phyloP scores from a whole-genome alignment of 1,139 yeast species.

The Saccharomyces hybrid region DNA sequence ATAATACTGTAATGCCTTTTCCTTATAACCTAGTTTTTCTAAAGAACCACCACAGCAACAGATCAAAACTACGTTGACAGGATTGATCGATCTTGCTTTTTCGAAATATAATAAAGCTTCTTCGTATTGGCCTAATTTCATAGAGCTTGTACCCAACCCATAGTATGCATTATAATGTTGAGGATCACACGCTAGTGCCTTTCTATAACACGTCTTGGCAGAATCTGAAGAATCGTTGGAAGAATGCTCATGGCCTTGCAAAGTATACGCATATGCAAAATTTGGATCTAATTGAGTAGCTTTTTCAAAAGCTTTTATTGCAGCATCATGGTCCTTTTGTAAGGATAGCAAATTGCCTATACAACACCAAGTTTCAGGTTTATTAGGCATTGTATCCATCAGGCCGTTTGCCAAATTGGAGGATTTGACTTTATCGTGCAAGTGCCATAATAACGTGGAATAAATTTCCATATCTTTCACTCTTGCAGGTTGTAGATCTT shows the following conservation, averaged over 20 bases:
- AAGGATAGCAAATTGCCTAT: conserved; percentile 84
- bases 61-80: conserved; percentile 78
- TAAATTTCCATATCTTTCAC: conserved; percentile 84
- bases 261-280: conserved; percentile 82
- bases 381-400: conserved; percentile 52
- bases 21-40: conserved; percentile 63
- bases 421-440: conserved; percentile 73
- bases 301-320: conserved; percentile 77
- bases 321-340: conserved; percentile 80
- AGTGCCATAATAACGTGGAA: conserved; percentile 89
- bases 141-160: conserved; percentile 91
- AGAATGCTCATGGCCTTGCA: conserved; percentile 89
- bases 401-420: conserved; percentile 78
- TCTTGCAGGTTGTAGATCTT: conserved; percentile 71
- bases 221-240: conserved; percentile 85
- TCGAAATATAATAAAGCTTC: conserved; percentile 83
- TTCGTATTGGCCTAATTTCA: conserved; percentile 75
- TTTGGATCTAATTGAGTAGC: conserved; percentile 64
- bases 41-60: conserved; percentile 94
- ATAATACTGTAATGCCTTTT: conserved; percentile 74
- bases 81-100: conserved; percentile 82
- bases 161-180: conserved; percentile 92
- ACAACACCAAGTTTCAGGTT: conserved; percentile 88
- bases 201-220: conserved; percentile 77
- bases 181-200: conserved; percentile 67